Evolutionary conservation across 768 basidiomycete species (phyloP).

Genomic region (Tulasnella sp.): DNA sequence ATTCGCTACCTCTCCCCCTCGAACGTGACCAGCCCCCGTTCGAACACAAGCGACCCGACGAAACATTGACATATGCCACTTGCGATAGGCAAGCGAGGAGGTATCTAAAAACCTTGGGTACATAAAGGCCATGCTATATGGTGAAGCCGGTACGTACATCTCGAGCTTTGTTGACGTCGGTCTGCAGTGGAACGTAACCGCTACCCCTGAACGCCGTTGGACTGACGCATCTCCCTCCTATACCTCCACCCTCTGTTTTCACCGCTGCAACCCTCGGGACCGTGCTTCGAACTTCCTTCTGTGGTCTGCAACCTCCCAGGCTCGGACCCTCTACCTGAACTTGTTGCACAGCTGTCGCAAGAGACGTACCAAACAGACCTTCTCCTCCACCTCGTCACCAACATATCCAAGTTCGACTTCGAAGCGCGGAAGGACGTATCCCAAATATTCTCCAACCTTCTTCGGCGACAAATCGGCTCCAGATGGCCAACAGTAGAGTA

Average conservation of each 20-base stretch:
- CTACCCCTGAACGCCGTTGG: slow-evolving; percentile 8
- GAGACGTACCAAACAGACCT: slow-evolving; percentile 92
- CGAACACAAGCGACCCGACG: background rate
- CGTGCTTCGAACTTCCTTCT: background rate
- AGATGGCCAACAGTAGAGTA: slow-evolving; percentile 98
- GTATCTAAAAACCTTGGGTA: slow-evolving; percentile 85
- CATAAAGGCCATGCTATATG: slow-evolving; percentile 81
- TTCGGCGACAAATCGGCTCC: slow-evolving; percentile 80
- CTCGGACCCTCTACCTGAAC: slow-evolving; percentile 77
- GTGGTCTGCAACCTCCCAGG: background rate
- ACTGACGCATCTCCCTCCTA: background rate
- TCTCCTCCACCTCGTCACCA: slow-evolving; percentile 47
- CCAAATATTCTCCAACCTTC: slow-evolving; percentile 44
- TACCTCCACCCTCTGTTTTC: background rate
- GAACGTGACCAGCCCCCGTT: background rate
- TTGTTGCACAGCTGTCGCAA: slow-evolving; percentile 90
- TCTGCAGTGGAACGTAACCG: background rate
- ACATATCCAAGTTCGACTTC: slow-evolving; percentile 25
- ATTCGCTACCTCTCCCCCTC: background rate
- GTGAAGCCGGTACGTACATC: slow-evolving; percentile 68
- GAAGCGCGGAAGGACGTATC: slow-evolving; percentile 46
- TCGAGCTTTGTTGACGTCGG: slow-evolving; percentile 6
- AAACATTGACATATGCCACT: background rate
- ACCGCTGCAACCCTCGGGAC: background rate
- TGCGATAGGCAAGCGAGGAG: slow-evolving; percentile 74